A percentile compares a stretch with the other conserved stretches of the same genome.
Evolutionary conservation across 306 rosid genomes (phyloP).

Genomic region (Fagus sylvatica): DNA sequence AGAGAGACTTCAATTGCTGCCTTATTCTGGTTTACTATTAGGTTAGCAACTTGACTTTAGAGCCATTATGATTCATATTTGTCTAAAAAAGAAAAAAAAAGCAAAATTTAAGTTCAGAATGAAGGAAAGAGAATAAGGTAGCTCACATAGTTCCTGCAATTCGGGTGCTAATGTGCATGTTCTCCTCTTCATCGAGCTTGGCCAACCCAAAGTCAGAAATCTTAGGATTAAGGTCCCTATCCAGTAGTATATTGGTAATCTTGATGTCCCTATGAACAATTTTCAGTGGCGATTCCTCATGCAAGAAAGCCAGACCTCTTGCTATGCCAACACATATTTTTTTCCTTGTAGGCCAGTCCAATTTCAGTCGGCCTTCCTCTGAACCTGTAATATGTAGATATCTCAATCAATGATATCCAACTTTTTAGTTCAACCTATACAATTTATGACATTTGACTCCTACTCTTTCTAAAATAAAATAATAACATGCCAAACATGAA

Average conservation of each 20-base stretch:
- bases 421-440: background rate
- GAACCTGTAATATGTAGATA: slow-evolving; percentile 34
- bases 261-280: slow-evolving; percentile 85
- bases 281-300: slow-evolving; percentile 71
- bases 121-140: background rate
- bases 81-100: background rate
- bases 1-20: background rate
- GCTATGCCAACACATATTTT: slow-evolving; percentile 77
- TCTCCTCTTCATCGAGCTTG: slow-evolving; percentile 70
- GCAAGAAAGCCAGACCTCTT: slow-evolving; percentile 74
- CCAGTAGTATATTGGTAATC: slow-evolving; percentile 74
- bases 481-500: background rate
- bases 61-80: background rate
- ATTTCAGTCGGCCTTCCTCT: slow-evolving; percentile 21
- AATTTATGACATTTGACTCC: background rate
- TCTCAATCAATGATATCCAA: background rate
- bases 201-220: slow-evolving; percentile 88
- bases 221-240: slow-evolving; percentile 63
- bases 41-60: background rate
- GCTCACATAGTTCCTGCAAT: slow-evolving; percentile 54
- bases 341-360: slow-evolving; percentile 68
- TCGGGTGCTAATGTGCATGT: slow-evolving; percentile 73
- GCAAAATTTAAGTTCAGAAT: background rate
- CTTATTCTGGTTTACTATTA: background rate
- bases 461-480: background rate